Evolutionary conservation across 164 flowering plant genomes (phyloP).

Genomic region (Echeveria elegans): DNA sequence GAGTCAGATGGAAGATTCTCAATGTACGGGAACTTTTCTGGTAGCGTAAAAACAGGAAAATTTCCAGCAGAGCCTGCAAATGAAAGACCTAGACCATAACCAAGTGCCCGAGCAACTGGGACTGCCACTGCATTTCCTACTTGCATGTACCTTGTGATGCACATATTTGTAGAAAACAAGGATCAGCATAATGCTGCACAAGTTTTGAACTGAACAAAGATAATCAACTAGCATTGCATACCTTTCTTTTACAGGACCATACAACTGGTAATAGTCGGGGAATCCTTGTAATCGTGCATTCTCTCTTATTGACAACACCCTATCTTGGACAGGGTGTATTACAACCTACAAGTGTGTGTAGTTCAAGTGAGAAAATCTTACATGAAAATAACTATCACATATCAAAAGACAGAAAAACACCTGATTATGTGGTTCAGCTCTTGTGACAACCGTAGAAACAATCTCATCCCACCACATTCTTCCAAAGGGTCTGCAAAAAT

Average conservation of each 20-base stretch:
- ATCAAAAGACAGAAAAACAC: slow-evolving; percentile 13
- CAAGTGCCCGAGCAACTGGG: slow-evolving; percentile 51
- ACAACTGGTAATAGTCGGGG: slow-evolving; percentile 43
- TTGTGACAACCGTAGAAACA: slow-evolving; percentile 73
- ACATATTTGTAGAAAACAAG: not conserved
- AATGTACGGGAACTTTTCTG: slow-evolving; percentile 4
- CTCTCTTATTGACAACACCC: slow-evolving; percentile 71
- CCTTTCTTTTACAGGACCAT: slow-evolving; percentile 46
- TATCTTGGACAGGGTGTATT: slow-evolving; percentile 64
- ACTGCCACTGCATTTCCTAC: slow-evolving; percentile 63
- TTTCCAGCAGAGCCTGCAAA: not conserved
- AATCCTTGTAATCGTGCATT: slow-evolving; percentile 73
- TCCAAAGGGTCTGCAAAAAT: slow-evolving; percentile 54
- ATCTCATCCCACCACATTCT: slow-evolving; percentile 87
- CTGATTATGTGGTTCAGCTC: slow-evolving; percentile 95
- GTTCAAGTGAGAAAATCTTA: not conserved
- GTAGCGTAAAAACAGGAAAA: not conserved
- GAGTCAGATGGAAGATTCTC: not conserved
- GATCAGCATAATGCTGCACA: no score
- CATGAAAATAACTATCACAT: not conserved
- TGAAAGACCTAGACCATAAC: slow-evolving; percentile 36
- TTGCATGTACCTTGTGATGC: slow-evolving; percentile 38
- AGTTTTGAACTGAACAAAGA: no score
- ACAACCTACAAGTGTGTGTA: slow-evolving; percentile 26
- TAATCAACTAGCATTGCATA: slow-evolving; percentile 4